phyloP scores from a whole-genome alignment of 2,329 filamentous ascomycete species.

The Cercospora sp. region DNA sequence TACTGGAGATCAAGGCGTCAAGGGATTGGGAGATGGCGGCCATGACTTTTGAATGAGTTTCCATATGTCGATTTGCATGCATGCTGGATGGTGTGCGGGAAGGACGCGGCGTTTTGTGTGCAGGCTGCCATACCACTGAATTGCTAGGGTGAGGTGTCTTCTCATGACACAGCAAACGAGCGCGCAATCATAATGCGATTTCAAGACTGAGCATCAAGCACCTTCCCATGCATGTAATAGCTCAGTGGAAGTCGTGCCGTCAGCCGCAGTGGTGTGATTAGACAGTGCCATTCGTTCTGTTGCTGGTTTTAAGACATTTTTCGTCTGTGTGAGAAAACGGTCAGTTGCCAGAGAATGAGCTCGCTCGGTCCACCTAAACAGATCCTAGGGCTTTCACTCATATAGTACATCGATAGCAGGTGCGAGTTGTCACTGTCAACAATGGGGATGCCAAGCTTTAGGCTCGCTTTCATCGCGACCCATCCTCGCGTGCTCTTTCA shows the following conservation, averaged over 20 bases:
- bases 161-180: not conserved
- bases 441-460: not conserved
- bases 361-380: not conserved
- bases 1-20: not conserved
- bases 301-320: not conserved
- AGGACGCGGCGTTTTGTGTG: not conserved
- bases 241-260: not conserved
- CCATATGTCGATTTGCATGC: not conserved
- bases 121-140: not conserved
- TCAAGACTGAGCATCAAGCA: not conserved
- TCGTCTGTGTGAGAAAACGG: not conserved
- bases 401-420: not conserved
- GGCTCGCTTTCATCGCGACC: not conserved
- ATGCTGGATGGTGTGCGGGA: not conserved
- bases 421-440: not conserved
- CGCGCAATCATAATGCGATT: not conserved
- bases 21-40: not conserved
- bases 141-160: not conserved
- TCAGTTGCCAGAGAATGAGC: not conserved
- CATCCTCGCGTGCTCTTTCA: not conserved
- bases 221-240: not conserved
- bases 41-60: not conserved
- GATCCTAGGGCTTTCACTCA: not conserved
- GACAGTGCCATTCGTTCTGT: not conserved
- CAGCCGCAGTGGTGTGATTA: not conserved